phyloP scores from a whole-genome alignment of 352 stramenopile genomes.

The Phytophthora fragariaefolia region DNA sequence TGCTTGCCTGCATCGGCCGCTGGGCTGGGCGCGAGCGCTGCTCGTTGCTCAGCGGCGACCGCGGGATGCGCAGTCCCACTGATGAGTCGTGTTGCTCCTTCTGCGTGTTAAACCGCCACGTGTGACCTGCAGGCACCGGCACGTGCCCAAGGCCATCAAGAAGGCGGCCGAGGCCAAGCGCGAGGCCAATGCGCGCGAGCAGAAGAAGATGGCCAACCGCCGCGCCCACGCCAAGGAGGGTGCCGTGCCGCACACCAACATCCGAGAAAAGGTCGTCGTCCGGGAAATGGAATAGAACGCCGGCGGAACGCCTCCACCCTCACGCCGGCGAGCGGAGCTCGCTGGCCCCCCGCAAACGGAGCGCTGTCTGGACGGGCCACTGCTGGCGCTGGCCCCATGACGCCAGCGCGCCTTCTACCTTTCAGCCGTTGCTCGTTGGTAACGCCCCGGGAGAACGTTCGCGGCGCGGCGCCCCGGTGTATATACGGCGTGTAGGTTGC shows the following conservation, averaged over 20 bases:
- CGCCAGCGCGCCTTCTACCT: conserved; percentile 24
- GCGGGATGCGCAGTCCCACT: conserved; percentile 20
- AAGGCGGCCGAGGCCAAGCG: conserved; percentile 94
- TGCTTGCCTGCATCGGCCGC: conserved; percentile 8
- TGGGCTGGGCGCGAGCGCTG: too few species aligned
- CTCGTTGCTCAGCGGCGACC: conserved; percentile 6
- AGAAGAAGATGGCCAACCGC: conserved; percentile 88
- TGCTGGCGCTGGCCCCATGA: conserved; percentile 16
- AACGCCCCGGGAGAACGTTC: conserved; percentile 37
- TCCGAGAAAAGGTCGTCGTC: conserved; percentile 79
- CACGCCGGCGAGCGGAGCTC: not conserved
- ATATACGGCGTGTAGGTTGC: conserved; percentile 22
- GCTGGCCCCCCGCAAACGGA: not conserved
- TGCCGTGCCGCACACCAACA: conserved; percentile 76
- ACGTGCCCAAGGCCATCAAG: conserved; percentile 98
- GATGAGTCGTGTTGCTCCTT: conserved; percentile 22
- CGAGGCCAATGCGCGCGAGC: conserved; percentile 79
- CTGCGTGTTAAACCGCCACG: conserved; percentile 26
- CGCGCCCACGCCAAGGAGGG: conserved; percentile 81
- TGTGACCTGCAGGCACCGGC: conserved; percentile 79
- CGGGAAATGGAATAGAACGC: conserved; percentile 78
- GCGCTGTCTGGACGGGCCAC: not conserved
- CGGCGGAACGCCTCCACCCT: conserved; percentile 19
- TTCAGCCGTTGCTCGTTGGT: conserved; percentile 23
- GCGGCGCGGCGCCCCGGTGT: conserved; percentile 18